Evolutionary conservation across 306 rosid genomes (phyloP).

Genomic region (Albizia julibrissin): DNA sequence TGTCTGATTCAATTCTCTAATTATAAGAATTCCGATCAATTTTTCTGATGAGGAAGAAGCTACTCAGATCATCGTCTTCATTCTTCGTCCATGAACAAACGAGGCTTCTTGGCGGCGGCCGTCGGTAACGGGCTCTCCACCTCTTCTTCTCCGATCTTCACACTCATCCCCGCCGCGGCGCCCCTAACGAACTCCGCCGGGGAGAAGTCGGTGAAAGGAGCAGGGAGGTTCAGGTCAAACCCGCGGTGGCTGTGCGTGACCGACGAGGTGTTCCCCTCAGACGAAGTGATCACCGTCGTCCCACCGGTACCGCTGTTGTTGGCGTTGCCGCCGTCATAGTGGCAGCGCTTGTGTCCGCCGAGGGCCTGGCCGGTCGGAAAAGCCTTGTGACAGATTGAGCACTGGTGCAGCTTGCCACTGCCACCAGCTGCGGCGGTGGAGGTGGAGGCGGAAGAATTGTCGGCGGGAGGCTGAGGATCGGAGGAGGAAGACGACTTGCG

Average conservation of each 20-base stretch:
- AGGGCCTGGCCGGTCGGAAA: constrained; percentile 90
- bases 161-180: constrained; percentile 23
- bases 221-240: constrained; percentile 83
- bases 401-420: constrained; percentile 60
- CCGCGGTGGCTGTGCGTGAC: constrained; percentile 49
- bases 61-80: constrained; percentile 18
- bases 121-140: constrained; percentile 81
- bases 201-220: constrained; percentile 64
- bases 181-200: constrained; percentile 29
- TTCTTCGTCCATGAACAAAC: constrained; percentile 33
- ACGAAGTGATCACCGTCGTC: constrained; percentile 34
- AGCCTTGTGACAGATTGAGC: constrained; percentile 83
- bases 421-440: background rate
- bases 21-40: constrained; percentile 29
- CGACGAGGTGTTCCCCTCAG: constrained; percentile 61
- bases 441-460: constrained; percentile 28
- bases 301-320: constrained; percentile 43
- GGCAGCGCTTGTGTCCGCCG: constrained; percentile 97
- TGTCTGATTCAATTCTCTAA: constrained; percentile 7
- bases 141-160: constrained; percentile 60
- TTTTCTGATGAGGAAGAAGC: background rate
- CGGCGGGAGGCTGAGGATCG: background rate
- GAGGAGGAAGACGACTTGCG: constrained; percentile 49
- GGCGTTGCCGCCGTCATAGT: constrained; percentile 75
- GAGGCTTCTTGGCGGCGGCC: constrained; percentile 57